Evolutionary conservation across 768 basidiomycete genomes (phyloP).

Genomic region (Sarcodon sp.): DNA sequence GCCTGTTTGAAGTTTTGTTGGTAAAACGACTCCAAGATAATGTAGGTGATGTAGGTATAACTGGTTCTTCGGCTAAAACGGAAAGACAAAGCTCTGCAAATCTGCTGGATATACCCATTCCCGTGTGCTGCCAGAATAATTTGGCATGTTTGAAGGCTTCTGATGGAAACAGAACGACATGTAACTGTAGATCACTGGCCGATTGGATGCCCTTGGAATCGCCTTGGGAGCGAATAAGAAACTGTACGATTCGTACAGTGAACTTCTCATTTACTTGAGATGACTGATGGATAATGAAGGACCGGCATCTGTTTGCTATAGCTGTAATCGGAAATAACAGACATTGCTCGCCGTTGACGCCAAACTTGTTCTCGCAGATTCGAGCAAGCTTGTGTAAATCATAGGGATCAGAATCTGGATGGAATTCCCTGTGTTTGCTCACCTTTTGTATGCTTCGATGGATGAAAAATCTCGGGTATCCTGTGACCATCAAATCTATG

Average conservation of each 20-base stretch:
- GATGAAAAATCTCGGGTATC: conserved; percentile 94
- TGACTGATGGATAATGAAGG: conserved; percentile 51
- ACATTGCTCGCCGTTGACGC: conserved; percentile 53
- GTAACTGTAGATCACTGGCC: conserved; percentile 39
- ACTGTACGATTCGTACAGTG: conserved; percentile 26
- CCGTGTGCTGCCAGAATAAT: conserved; percentile 95
- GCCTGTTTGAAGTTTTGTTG: conserved; percentile 37
- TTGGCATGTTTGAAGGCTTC: conserved; percentile 56
- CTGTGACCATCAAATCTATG: conserved; percentile 66
- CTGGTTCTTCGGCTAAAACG: conserved; percentile 39
- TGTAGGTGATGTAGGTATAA: neutral
- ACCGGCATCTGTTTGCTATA: conserved; percentile 63
- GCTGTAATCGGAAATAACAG: conserved; percentile 67
- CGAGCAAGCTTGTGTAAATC: conserved; percentile 46
- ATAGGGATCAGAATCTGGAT: conserved; percentile 1
- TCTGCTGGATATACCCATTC: conserved; percentile 81
- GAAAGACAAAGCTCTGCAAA: conserved; percentile 74
- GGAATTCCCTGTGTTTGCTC: conserved; percentile 2
- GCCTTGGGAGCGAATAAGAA: conserved; percentile 31
- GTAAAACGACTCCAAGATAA: conserved; percentile 14
- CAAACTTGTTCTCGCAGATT: conserved; percentile 73
- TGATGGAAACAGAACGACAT: conserved; percentile 69
- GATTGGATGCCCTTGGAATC: neutral
- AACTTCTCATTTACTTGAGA: conserved; percentile 2
- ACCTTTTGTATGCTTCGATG: conserved; percentile 80